Evolutionary conservation across 2,329 filamentous ascomycete genomes (phyloP), one percentile per base, ranked within the genome.

Genomic region (Colletotrichum costaricense): DNA sequence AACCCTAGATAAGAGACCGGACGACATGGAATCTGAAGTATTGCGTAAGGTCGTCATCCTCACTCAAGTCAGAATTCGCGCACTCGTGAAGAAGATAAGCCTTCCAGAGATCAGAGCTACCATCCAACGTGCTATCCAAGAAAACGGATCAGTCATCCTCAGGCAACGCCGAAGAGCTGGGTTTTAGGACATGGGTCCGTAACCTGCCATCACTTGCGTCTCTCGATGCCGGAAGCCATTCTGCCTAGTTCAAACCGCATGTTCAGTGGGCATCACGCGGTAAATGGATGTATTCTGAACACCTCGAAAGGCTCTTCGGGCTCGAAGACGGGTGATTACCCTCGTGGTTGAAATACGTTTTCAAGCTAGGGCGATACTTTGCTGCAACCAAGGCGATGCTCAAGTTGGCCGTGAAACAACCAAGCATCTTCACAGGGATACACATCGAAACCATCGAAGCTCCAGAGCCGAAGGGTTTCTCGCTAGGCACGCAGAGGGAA

Each of bases 331-430:
- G 75, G 22, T 79, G 2, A 19, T 63, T 16, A 16, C 28, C 26
- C 6, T 78, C 0, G 0, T 67, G 57, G 65, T 33, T 67, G 0
- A 59, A 62, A 22, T 14, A 62, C 0, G 16, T 67, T 1, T 74
- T 80, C 35, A 81, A 81, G 62, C 33, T 81, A 4, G 79, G 73
- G 19, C 79, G 80, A 1, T 81, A 81, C 67, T 67, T 63, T 19
- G 68, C 70, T 4, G 78, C 79, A 16, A 72, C 75, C 1, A 80
- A 79, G 63, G 71, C 77, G 2, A 78, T 82, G 76, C 72, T 81
- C 5, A 80, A 80, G 24, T 14, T 80, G 8, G 78, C 79, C 12
- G 38, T 68, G 0, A 78, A 78, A 33, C 58, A 78, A 49, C 77
- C 78, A 19, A 60, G 35, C 1, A 12, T 80, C 0, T 80, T 82